A percentile compares a stretch with the other conserved stretches of the same genome.
Evolutionary conservation across 2,329 filamentous ascomycete genomes (phyloP).

Genomic region (Trichophyton equinum): DNA sequence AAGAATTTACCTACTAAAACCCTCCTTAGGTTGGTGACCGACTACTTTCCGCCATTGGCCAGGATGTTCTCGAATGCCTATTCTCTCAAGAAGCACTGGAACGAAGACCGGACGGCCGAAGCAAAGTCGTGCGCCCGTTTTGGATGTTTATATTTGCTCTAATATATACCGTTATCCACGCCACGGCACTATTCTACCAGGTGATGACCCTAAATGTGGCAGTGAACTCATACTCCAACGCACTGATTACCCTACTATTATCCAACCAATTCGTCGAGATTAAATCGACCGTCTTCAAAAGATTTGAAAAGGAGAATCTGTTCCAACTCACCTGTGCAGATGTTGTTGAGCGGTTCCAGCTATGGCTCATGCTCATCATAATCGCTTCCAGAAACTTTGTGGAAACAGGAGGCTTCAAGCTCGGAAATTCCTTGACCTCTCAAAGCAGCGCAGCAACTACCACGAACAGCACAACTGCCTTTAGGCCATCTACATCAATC

Average conservation of each 20-base stretch:
- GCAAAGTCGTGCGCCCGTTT: slow-evolving; percentile 76
- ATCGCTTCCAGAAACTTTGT: slow-evolving; percentile 94
- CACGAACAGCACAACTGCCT: slow-evolving; percentile 35
- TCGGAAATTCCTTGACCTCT: slow-evolving; percentile 28
- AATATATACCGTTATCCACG: slow-evolving; percentile 76
- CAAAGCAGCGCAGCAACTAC: slow-evolving; percentile 21
- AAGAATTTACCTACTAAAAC: neutral
- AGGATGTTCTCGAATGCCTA: slow-evolving; percentile 90
- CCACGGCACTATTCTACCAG: slow-evolving; percentile 85
- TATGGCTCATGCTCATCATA: slow-evolving; percentile 95
- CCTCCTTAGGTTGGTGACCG: slow-evolving; percentile 58
- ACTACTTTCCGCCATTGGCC: slow-evolving; percentile 77
- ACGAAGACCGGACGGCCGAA: slow-evolving; percentile 73
- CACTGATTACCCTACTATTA: slow-evolving; percentile 76
- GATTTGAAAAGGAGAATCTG: slow-evolving; percentile 93
- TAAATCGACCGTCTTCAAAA: slow-evolving; percentile 96
- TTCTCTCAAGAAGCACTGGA: slow-evolving; percentile 90
- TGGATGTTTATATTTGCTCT: slow-evolving; percentile 84
- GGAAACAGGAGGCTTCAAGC: slow-evolving; percentile 74
- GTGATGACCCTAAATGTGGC: slow-evolving; percentile 96
- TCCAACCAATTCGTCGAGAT: slow-evolving; percentile 99
- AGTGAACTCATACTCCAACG: slow-evolving; percentile 97
- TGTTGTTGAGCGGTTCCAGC: slow-evolving; percentile 89
- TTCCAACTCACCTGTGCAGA: slow-evolving; percentile 96
- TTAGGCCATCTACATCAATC: slow-evolving; percentile 51